Percentiles rank a stretch among this genome's conserved stretches.
Conservation (phyloP, 2,329 filamentous ascomycete species). For the Fusarium mexicanum region DNA sequence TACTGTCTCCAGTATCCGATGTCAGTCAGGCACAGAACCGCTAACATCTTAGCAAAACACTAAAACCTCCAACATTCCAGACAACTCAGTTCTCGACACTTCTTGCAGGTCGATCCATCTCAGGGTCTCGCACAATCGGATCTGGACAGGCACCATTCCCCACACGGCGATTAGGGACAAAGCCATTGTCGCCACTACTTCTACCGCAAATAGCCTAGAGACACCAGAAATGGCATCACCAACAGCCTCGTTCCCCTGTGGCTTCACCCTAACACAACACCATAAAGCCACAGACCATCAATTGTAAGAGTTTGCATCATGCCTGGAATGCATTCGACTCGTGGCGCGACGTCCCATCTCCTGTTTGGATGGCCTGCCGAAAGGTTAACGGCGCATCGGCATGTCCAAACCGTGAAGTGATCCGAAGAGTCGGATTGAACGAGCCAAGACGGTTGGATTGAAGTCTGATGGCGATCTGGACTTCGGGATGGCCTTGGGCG, state of each 20-base stretch:
- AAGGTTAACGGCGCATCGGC: conserved; percentile 25
- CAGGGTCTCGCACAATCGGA: conserved; percentile 1
- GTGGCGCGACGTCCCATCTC: conserved; percentile 6
- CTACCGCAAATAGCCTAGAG: conserved; percentile 2
- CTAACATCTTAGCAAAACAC: background rate
- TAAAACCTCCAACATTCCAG: background rate
- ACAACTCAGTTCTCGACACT: background rate
- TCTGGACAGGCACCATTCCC: background rate
- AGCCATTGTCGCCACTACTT: conserved; percentile 13
- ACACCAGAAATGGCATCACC: background rate
- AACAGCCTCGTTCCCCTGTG: conserved; percentile 3
- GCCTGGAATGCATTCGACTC: conserved; percentile 16
- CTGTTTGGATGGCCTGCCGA: background rate
- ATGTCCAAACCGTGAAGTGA: background rate
- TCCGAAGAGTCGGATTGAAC: background rate
- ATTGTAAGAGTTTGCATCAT: conserved; percentile 2
- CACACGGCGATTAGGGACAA: conserved; percentile 16
- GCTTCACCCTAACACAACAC: background rate
- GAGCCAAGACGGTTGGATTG: background rate
- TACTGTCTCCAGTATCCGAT: background rate
- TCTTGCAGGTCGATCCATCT: fast-evolving
- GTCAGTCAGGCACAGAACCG: background rate
- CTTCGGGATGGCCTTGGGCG: background rate
- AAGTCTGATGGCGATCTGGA: background rate
- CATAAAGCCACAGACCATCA: background rate